Evolutionary conservation across 495 filamentous ascomycete genomes (phyloP).

Genomic region (Choiromyces venosus): DNA sequence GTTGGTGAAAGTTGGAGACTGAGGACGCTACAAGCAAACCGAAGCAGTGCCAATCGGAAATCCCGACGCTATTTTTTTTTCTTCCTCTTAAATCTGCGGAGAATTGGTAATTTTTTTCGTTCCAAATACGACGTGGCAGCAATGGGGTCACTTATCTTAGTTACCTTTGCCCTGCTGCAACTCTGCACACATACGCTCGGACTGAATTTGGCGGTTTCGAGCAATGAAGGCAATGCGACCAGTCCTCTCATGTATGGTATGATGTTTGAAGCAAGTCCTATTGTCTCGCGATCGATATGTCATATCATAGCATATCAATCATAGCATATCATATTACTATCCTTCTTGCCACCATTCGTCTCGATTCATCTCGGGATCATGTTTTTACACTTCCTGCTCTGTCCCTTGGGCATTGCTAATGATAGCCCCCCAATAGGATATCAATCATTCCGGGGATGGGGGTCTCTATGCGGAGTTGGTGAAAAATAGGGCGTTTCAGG

Average conservation of each 20-base stretch:
- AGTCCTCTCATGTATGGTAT: constrained; percentile 52
- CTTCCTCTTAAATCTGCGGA: background rate
- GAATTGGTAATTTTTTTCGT: background rate
- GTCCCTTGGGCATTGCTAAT: background rate
- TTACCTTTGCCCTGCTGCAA: constrained; percentile 1
- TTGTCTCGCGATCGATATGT: background rate
- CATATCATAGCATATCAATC: constrained; percentile 1
- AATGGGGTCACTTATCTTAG: background rate
- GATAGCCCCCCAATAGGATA: constrained; percentile 46
- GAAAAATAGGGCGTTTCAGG: constrained; percentile 56
- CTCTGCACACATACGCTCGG: constrained; percentile 9
- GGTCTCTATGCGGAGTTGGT: constrained; percentile 55
- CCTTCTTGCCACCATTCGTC: background rate
- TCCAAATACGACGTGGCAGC: background rate
- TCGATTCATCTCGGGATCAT: background rate
- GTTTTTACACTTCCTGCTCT: background rate
- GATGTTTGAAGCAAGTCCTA: constrained; percentile 52
- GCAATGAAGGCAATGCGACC: constrained; percentile 49
- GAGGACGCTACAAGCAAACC: background rate
- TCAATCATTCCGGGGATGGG: constrained; percentile 54
- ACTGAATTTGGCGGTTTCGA: constrained; percentile 42
- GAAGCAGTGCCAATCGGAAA: background rate
- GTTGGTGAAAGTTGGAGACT: background rate
- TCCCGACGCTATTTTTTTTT: background rate
- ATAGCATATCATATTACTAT: background rate